Base-by-base conservation (phyloP, 1,284 basidiomycete genomes). In the Sanghuangporus sanghuang region DNA sequence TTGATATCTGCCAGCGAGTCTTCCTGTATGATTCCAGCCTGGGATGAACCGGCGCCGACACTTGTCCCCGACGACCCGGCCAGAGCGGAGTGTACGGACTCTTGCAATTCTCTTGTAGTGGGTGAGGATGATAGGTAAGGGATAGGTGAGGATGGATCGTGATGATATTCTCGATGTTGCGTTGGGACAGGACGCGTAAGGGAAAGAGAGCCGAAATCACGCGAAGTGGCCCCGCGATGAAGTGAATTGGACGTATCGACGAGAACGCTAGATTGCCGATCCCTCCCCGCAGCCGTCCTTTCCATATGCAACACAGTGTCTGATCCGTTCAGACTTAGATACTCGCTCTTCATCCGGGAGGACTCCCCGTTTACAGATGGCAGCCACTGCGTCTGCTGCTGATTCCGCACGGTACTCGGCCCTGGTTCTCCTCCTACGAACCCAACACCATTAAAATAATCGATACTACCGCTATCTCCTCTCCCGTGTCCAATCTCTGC, bases 401-500 rank as follows among this genome's bases (percentile, higher is more conserved):
- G 58, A 50, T 61, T 57, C 52, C 35, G 63, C 53, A 62, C 54
- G 38, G 59, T 66, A 38, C 65, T 66, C 23, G 66, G 60, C 36
- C 70, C 67, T 67, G 57, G 67, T n/a, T 32, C 27, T 32, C 27
- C 27, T 32, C 27, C 27, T 27, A 1, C 27, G 27, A 32, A 32
- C 27, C 27, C 27, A 3, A 3, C 27, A 32, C 44, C 44, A 46
- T n/a, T 18, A 46, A 18, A 16, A 46, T 46, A 46, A 18, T 50
- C 64, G 35, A 59, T 69, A 63, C 44, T 68, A 52, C 59, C 68
- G 21, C 76, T 78, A 35, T 79, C 75, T 14, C 86, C 86, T 38
- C 86, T 79, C 5, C 87, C 89, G 69, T 90, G 88, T 8, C 89
- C 89, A 64, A 90, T 86, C 70, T 92, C 89, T 2, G 89, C 88